These are phyloP conservation scores for Fraxinus quadrangulata DNA, from an alignment of 257 asterid species.

Conservation along the genomic window DNA sequence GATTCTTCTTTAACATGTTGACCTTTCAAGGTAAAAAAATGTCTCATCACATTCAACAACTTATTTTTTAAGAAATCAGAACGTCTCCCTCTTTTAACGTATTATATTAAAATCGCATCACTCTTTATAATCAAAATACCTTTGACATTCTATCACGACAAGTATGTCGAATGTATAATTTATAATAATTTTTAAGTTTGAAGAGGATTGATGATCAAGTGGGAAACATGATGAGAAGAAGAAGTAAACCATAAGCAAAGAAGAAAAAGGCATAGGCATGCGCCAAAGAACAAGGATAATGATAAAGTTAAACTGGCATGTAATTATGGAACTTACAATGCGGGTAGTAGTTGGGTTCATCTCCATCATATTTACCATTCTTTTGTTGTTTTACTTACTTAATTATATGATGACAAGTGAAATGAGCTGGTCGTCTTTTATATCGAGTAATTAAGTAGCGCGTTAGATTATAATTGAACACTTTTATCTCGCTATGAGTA, in stretches of 20 bases:
- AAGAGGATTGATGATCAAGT: neutral
- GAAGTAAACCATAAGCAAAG: slow-evolving; percentile 36
- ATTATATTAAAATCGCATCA: neutral
- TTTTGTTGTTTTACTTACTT: neutral
- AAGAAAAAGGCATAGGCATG: slow-evolving; percentile 20
- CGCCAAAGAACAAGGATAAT: slow-evolving; percentile 1
- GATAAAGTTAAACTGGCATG: slow-evolving; percentile 5
- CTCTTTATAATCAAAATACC: neutral
- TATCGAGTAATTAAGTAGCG: no score
- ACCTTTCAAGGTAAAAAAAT: no score
- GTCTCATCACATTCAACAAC: neutral
- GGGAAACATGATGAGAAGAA: slow-evolving; percentile 25
- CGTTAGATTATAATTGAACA: no score
- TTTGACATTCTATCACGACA: neutral
- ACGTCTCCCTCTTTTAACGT: neutral
- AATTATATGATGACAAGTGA: neutral
- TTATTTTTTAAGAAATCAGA: neutral
- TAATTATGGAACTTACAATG: slow-evolving; percentile 23
- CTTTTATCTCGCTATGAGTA: no score
- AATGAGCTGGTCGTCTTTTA: no score
- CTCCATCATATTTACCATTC: neutral
- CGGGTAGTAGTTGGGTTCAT: slow-evolving; percentile 4
- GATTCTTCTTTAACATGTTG: no score
- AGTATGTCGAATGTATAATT: neutral
- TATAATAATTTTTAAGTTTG: neutral